These are phyloP conservation scores for Malania oleifera DNA, from an alignment of 164 flowering plant species.

Conservation along the genomic window DNA sequence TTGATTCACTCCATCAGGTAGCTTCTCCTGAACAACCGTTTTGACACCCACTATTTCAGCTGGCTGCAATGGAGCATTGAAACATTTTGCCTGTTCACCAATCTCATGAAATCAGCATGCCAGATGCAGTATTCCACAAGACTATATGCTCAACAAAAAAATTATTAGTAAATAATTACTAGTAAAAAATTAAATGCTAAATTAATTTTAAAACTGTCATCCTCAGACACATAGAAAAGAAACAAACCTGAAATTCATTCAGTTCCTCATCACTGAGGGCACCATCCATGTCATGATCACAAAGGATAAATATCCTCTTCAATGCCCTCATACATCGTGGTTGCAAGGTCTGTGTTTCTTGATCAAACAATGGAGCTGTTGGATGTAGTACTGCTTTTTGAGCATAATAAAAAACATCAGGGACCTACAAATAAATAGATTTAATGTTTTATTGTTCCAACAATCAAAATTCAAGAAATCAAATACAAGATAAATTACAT, in stretches of 20 bases:
- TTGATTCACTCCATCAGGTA: constrained; percentile 83
- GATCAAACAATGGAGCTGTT: constrained; percentile 68
- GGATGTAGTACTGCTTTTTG: constrained; percentile 50
- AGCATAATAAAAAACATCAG: constrained; percentile 5
- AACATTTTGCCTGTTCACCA: constrained; percentile 76
- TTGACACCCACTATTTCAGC: constrained; percentile 89
- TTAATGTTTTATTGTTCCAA: neutral
- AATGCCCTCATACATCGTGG: constrained; percentile 66
- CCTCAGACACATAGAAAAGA: neutral
- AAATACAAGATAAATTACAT: neutral
- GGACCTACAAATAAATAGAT: neutral
- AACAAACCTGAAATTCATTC: constrained; percentile 23
- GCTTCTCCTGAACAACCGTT: constrained; percentile 88
- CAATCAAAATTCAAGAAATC: neutral
- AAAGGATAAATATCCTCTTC: constrained; percentile 56
- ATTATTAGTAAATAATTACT: neutral
- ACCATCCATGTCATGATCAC: constrained; percentile 56
- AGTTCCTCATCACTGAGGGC: constrained; percentile 64
- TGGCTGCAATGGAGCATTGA: constrained; percentile 91
- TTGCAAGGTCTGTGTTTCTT: constrained; percentile 53
- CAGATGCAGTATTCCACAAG: neutral
- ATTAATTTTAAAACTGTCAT: neutral
- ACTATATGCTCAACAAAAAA: neutral
- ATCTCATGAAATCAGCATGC: neutral
- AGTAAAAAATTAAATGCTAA: neutral